Percentiles rank a stretch among this genome's conserved stretches.
phyloP scores from a whole-genome alignment of 768 basidiomycete genomes.

The Cystofilobasidium capitatum region DNA sequence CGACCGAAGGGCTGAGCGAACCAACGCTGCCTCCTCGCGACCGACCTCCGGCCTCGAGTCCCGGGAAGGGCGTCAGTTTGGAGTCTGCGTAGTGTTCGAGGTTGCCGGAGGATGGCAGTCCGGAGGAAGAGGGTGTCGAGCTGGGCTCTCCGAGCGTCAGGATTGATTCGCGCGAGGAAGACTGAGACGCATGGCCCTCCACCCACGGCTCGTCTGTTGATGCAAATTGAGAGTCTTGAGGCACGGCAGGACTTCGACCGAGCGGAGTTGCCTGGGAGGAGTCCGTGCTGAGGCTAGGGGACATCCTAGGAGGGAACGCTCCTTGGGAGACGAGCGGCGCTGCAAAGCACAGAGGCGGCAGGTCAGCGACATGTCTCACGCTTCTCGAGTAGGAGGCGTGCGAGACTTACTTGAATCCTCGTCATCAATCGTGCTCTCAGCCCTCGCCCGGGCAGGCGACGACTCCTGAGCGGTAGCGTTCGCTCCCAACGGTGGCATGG shows the following conservation, averaged over 20 bases:
- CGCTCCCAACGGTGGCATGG: background rate
- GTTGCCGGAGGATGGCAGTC: conserved; percentile 62
- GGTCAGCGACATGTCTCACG: too few species aligned
- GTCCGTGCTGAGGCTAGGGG: too few species aligned
- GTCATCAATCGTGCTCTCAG: too few species aligned
- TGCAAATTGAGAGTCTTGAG: background rate
- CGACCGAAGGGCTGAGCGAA: conserved; percentile 8
- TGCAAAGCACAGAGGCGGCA: too few species aligned
- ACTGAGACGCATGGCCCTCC: conserved; percentile 45
- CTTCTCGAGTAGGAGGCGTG: too few species aligned
- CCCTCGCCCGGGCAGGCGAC: too few species aligned
- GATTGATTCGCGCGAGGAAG: conserved; percentile 57
- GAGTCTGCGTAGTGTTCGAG: conserved; percentile 62
- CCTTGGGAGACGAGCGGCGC: conserved; percentile 25
- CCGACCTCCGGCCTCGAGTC: conserved; percentile 44
- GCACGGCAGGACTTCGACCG: background rate
- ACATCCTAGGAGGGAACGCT: conserved; percentile 3
- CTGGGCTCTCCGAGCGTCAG: conserved; percentile 55
- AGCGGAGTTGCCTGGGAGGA: background rate
- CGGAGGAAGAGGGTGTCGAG: conserved; percentile 47
- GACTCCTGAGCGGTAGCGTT: too few species aligned
- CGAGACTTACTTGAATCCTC: too few species aligned
- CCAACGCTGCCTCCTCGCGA: conserved; percentile 13
- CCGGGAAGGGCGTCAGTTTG: conserved; percentile 85
- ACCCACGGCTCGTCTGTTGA: background rate